Evolutionary conservation across 2,329 filamentous ascomycete genomes (phyloP).

Genomic region (Colletotrichum australisinense): DNA sequence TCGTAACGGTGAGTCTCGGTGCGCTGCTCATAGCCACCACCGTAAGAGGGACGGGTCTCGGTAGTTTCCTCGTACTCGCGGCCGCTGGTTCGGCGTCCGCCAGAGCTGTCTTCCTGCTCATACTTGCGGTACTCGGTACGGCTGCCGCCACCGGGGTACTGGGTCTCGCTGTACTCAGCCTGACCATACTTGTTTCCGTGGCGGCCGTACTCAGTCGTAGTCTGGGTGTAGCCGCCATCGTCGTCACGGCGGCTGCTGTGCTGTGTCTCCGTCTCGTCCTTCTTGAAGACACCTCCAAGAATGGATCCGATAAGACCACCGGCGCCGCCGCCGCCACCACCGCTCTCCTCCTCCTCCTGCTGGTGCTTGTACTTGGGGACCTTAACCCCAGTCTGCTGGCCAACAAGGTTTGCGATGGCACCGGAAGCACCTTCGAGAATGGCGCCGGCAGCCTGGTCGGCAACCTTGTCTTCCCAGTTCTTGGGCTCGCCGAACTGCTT

Average conservation of each 20-base stretch:
- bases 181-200: slow-evolving; percentile 69
- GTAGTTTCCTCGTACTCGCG: slow-evolving; percentile 70
- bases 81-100: slow-evolving; percentile 52
- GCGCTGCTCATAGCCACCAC: slow-evolving; percentile 68
- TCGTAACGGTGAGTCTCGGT: slow-evolving; percentile 64
- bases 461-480: slow-evolving; percentile 67
- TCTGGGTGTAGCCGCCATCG: slow-evolving; percentile 71
- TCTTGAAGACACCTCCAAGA: slow-evolving; percentile 70
- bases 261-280: slow-evolving; percentile 65
- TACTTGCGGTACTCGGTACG: slow-evolving; percentile 71
- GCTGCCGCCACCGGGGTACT: slow-evolving; percentile 67
- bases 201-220: slow-evolving; percentile 70
- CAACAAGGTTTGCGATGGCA: slow-evolving; percentile 58
- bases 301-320: slow-evolving; percentile 78
- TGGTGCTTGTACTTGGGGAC: slow-evolving; percentile 45
- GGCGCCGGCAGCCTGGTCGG: slow-evolving; percentile 64
- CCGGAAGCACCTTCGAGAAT: slow-evolving; percentile 70
- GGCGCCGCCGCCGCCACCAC: slow-evolving; percentile 71
- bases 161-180: slow-evolving; percentile 69
- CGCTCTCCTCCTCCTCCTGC: slow-evolving; percentile 52
- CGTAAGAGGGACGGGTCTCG: slow-evolving; percentile 62
- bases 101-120: slow-evolving; percentile 63
- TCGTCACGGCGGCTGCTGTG: slow-evolving; percentile 64
- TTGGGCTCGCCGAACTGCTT: slow-evolving; percentile 68
- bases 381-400: slow-evolving; percentile 58